Base-by-base conservation (phyloP, 1,284 basidiomycete genomes). In the Puccinia horiana region DNA sequence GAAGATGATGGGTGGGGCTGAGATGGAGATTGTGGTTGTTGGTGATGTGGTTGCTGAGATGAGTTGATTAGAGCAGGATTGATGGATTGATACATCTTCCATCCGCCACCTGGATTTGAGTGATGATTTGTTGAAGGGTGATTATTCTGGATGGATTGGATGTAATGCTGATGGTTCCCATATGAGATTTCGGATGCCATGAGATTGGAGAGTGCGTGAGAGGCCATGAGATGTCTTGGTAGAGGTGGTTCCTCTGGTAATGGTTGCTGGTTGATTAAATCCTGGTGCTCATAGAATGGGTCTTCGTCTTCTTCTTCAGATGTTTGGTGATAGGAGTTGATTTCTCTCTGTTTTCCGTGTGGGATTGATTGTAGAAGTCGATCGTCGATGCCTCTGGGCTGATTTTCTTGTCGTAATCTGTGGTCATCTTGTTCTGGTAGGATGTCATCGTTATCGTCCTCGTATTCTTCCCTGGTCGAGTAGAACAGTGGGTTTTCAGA, bases 131-230 rank as follows among this genome's bases (percentile, higher is more conserved):
- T 2, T 23, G 65, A 11, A 9, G 52, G 20, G 37, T 23, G 11
- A 40, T 61, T 32, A 16, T 26, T 58, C 23, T 72, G 44, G 35
- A 72, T 56, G 47, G 35, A 37, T 58, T 70, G 67, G 18, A 63
- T 23, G n/a, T 65, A 35, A 54, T 42, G 67, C 42, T 80, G 52
- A 54, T 42, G 67, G 56, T 80, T 70, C 6, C 65, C 77, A 26
- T 80, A 80, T 1, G 77, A 65, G 49, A 80, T 80, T 69, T 80
- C 77, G 16, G 77, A 80, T 9, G 77, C 77, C 67, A 80, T 72
- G n/a, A 80, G 47, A 44, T 80, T 52, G 29, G 77, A 80, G 49
- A 81, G 69, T n/a, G 79, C 79, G 47, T 81, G 69, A 0, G 79
- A 81, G 23, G 79, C 79, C 54, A 74, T 44, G 35, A 81, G 70